phyloP scores from a whole-genome alignment of 2,329 filamentous ascomycete species.

The Onygenales sp. region DNA sequence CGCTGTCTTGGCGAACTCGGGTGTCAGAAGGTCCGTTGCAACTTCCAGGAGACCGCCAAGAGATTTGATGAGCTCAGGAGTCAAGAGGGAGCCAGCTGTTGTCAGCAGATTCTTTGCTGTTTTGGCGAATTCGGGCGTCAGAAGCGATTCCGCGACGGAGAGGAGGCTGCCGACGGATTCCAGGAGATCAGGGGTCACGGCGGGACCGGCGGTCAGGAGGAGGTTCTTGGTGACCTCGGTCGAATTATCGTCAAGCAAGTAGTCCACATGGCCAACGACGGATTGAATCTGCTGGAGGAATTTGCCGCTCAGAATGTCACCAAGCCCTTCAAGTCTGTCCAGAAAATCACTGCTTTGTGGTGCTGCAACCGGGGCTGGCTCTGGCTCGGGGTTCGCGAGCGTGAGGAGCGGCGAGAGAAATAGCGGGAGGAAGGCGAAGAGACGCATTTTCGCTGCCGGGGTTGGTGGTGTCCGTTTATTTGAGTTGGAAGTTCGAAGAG shows the following conservation, averaged over 20 bases:
- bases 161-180: background rate
- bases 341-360: background rate
- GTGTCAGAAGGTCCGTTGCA: background rate
- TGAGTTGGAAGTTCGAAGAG: background rate
- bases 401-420: background rate
- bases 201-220: background rate
- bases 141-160: too few relatives aligned
- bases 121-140: background rate
- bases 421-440: background rate
- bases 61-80: background rate
- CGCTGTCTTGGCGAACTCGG: background rate
- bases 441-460: background rate
- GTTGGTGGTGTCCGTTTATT: background rate
- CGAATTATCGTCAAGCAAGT: background rate
- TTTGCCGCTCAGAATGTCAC: background rate
- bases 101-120: background rate
- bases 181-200: background rate
- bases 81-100: background rate
- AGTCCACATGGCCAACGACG: background rate
- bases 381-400: background rate
- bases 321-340: background rate
- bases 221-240: background rate
- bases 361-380: background rate
- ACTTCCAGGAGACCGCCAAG: background rate
- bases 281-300: background rate